Evolutionary conservation across 1,284 basidiomycete genomes (phyloP).

Genomic region (Vanrija sp.): DNA sequence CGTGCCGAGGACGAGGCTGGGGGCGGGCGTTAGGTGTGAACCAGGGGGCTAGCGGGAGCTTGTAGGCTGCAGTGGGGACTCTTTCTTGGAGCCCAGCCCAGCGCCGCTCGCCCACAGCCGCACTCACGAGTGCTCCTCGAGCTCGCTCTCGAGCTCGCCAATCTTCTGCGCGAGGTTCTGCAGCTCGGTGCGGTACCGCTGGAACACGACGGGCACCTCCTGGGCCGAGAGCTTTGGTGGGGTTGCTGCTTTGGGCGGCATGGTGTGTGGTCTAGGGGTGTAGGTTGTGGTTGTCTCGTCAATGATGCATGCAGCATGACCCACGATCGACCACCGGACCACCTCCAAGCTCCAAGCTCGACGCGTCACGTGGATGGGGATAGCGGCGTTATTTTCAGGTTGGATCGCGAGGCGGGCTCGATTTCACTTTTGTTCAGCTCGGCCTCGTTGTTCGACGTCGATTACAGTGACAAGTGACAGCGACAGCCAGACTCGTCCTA

Average conservation of each 20-base stretch:
- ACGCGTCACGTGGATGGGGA: background rate
- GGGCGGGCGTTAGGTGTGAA: background rate
- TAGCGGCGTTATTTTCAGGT: constrained; percentile 3
- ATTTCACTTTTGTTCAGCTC: constrained; percentile 1
- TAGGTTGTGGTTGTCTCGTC: background rate
- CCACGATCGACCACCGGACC: background rate
- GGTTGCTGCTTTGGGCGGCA: constrained; percentile 37
- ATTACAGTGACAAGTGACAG: no score
- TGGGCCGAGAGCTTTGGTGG: constrained; percentile 30
- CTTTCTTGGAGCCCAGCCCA: background rate
- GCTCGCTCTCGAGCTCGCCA: constrained; percentile 85
- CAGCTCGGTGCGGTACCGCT: constrained; percentile 70
- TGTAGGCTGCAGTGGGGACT: background rate
- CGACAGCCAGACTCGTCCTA: no score
- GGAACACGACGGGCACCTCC: constrained; percentile 42
- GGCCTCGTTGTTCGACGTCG: no score
- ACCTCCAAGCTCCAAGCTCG: background rate
- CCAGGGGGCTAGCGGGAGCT: background rate
- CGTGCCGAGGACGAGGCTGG: constrained; percentile 82
- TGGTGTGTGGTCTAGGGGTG: constrained; percentile 6
- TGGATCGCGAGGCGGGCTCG: background rate
- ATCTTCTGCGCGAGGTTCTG: constrained; percentile 84
- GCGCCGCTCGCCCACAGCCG: background rate
- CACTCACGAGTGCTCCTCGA: constrained; percentile 72
- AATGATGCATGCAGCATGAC: background rate